Evolutionary conservation across 2,329 filamentous ascomycete genomes (phyloP), one percentile per base, ranked within the genome.

Genomic region (Neonectria punicea): DNA sequence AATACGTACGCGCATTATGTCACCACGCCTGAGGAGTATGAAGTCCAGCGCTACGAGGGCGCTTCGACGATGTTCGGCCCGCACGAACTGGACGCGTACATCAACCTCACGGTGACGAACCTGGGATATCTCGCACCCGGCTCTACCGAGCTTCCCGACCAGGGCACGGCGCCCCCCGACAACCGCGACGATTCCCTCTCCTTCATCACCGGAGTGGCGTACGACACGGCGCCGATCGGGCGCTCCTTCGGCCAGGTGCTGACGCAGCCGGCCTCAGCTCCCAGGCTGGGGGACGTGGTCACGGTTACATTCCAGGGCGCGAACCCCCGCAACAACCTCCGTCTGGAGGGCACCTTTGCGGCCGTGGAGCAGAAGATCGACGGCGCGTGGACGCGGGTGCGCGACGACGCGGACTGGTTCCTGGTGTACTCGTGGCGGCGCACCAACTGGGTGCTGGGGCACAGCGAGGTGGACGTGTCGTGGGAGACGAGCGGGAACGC

Each of bases 1-100:
- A 98, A 98, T 77, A 94, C 89, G 63, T 98, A 98, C 78, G 90
- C 93, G 22, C 92, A 95, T 79, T 95, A 95, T 78, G 89, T 93
- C 63, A 80, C 90, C 1, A 95, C 93, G 0, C 86, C 89, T 30
- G 92, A 97, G 77, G 92, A 97, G 78, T 97, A 96, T 77, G 81
- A 82, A 13, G 84, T 96, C 50, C 95, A 98, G 80, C 90, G 95
- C 10, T 98, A 98, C 80, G 95, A 98, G 81, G 95, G 94, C n/a
- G 95, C 93, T 0, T 95, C 92, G 7, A 98, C 95, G 0, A 87
- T 98, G 2, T 96, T 92, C 77, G 95, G 95, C 0, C 92, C 87
- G 2, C 89, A 94, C 78, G 93, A 93, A 1, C 86, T 98, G 11
- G 88, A 92, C 39, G 95, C 94, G 1, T 96, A 96, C 81, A 92